These are phyloP conservation scores for Harringtonia aguacate DNA, from an alignment of 2,329 filamentous ascomycete genomes.

Conservation along the genomic window DNA sequence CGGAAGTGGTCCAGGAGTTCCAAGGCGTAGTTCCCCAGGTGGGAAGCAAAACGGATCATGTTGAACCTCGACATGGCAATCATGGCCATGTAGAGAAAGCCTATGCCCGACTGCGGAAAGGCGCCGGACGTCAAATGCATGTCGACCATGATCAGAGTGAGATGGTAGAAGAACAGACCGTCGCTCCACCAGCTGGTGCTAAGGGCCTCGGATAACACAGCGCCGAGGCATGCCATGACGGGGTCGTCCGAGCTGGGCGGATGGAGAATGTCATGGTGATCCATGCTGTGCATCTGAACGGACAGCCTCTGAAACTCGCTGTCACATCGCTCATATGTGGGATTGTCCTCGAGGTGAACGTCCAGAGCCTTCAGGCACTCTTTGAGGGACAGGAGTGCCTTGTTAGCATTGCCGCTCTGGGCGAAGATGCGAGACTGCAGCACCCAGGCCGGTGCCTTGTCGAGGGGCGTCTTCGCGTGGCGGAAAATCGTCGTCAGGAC, in stretches of 20 bases:
- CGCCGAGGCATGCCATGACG: slow-evolving; percentile 51
- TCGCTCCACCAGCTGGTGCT: slow-evolving; percentile 67
- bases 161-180: slow-evolving; percentile 60
- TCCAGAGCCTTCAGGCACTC: slow-evolving; percentile 61
- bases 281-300: slow-evolving; percentile 48
- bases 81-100: slow-evolving; percentile 56
- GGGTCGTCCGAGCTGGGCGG: slow-evolving; percentile 35
- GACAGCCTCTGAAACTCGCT: slow-evolving; percentile 55
- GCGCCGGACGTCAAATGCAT: slow-evolving; percentile 52
- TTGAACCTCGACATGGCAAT: slow-evolving; percentile 60
- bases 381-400: slow-evolving; percentile 59
- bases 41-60: slow-evolving; percentile 56
- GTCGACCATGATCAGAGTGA: slow-evolving; percentile 55
- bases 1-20: slow-evolving; percentile 53
- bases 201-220: slow-evolving; percentile 59
- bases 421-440: slow-evolving; percentile 70
- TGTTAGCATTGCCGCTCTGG: slow-evolving; percentile 59
- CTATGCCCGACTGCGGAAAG: slow-evolving; percentile 59
- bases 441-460: slow-evolving; percentile 77
- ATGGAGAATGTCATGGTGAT: slow-evolving; percentile 33
- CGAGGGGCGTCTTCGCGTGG: slow-evolving; percentile 59
- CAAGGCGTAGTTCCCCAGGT: slow-evolving; percentile 52
- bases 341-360: slow-evolving; percentile 52
- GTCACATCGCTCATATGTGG: slow-evolving; percentile 70
- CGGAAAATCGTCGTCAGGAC: slow-evolving; percentile 61